A percentile compares a stretch with the other conserved stretches of the same genome.
Conservation (phyloP, 345 rosid species). For the Kernera saxatilis region DNA sequence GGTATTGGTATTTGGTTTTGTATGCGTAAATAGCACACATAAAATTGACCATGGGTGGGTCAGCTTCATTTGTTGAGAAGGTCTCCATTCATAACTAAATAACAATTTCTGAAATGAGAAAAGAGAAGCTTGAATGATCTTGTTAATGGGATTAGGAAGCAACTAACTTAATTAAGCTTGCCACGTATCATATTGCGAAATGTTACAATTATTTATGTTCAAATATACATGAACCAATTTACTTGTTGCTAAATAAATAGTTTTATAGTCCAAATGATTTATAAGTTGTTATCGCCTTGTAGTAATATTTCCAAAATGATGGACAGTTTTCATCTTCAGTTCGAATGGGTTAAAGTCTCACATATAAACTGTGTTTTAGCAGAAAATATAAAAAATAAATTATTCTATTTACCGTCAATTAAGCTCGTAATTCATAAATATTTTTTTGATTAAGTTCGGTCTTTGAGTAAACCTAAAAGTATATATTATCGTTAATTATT, state of each 20-base stretch:
- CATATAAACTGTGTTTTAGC: background rate
- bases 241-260: background rate
- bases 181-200: background rate
- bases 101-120: background rate
- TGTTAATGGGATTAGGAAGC: background rate
- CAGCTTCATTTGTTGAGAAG: constrained; percentile 3
- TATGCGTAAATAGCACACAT: constrained; percentile 6
- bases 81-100: background rate
- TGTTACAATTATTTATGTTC: no score
- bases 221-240: background rate
- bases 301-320: background rate
- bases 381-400: background rate
- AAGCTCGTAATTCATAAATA: background rate
- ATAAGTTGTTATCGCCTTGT: background rate
- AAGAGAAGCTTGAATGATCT: background rate
- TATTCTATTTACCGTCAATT: no score
- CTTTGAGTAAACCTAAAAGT: background rate
- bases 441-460: background rate
- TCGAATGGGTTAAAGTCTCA: background rate
- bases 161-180: background rate
- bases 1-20: constrained; percentile 18
- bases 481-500: background rate
- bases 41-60: background rate
- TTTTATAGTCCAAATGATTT: background rate
- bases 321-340: background rate